phyloP scores from a whole-genome alignment of 1,139 yeast genomes.

The Arxiozyma slooffiae region DNA sequence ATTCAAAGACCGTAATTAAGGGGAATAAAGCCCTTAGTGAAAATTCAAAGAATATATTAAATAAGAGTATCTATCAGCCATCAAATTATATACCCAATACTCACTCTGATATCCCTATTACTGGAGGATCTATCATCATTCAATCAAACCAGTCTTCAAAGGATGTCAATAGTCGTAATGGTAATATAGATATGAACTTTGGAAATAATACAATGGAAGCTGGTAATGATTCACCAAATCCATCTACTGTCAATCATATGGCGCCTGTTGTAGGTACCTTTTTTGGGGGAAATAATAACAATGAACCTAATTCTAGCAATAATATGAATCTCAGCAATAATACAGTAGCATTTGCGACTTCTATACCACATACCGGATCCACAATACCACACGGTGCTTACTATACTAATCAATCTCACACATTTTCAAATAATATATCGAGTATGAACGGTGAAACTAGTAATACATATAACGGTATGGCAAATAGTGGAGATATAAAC shows the following conservation, averaged over 20 bases:
- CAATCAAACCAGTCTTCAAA: not conserved
- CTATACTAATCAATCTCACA: slow-evolving; percentile 7
- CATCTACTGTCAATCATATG: slow-evolving; percentile 2
- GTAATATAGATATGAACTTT: not conserved
- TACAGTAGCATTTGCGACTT: not conserved
- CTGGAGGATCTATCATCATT: not conserved
- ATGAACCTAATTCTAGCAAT: not conserved
- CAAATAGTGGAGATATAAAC: not conserved
- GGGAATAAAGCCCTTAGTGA: slow-evolving; percentile 4
- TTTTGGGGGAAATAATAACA: not conserved
- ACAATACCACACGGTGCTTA: slow-evolving; percentile 1
- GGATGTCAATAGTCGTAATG: not conserved
- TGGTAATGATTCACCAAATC: not conserved
- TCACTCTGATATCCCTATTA: not conserved
- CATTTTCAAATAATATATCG: slow-evolving; percentile 9
- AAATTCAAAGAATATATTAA: not conserved
- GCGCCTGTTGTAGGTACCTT: not conserved
- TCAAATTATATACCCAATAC: not conserved
- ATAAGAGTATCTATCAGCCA: slow-evolving; percentile 5
- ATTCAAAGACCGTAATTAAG: slow-evolving; percentile 5
- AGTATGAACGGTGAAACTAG: slow-evolving; percentile 5
- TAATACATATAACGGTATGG: not conserved
- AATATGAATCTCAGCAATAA: slow-evolving; percentile 1
- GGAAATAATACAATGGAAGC: not conserved
- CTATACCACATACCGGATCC: not conserved